phyloP scores from a whole-genome alignment of 257 asterid genomes.

The Solanum verrucosum region DNA sequence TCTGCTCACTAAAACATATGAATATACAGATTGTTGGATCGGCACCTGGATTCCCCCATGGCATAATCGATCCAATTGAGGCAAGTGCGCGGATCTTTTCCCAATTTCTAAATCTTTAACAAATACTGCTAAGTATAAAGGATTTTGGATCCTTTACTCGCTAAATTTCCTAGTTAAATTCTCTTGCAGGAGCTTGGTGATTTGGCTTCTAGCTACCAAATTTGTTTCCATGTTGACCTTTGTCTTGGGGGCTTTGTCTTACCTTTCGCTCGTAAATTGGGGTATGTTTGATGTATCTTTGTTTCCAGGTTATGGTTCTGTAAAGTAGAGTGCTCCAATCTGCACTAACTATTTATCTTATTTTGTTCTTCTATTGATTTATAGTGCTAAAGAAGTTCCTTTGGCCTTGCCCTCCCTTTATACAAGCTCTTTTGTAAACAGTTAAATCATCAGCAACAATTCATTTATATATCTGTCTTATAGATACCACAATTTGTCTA shows the following conservation, averaged over 20 bases:
- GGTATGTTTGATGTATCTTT: slow-evolving; percentile 37
- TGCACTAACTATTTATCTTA: not conserved
- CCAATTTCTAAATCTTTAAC: not conserved
- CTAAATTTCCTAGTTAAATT: not conserved
- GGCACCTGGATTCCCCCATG: slow-evolving; percentile 99
- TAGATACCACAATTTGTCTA: not conserved
- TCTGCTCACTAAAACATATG: slow-evolving; percentile 3
- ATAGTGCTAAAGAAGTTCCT: not conserved
- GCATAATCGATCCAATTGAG: slow-evolving; percentile 97
- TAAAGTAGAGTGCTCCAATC: not conserved
- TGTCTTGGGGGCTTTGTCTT: slow-evolving; percentile 98
- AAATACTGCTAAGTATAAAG: not conserved
- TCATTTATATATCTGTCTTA: not conserved
- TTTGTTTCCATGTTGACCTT: slow-evolving; percentile 94
- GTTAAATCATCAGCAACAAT: not conserved
- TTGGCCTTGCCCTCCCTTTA: not conserved
- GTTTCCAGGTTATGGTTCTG: not conserved
- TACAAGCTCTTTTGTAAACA: not conserved
- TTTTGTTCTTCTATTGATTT: not conserved
- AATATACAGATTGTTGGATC: slow-evolving; percentile 87
- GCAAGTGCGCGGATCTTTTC: slow-evolving; percentile 21
- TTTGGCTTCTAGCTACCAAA: slow-evolving; percentile 50
- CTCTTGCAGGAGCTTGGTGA: slow-evolving; percentile 82
- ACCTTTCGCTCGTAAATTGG: slow-evolving; percentile 97
- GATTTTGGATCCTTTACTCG: not conserved